Percentiles rank a stretch among this genome's conserved stretches.
Conservation (phyloP, 2,329 filamentous ascomycete species). For the Dissoconium aciculare region DNA sequence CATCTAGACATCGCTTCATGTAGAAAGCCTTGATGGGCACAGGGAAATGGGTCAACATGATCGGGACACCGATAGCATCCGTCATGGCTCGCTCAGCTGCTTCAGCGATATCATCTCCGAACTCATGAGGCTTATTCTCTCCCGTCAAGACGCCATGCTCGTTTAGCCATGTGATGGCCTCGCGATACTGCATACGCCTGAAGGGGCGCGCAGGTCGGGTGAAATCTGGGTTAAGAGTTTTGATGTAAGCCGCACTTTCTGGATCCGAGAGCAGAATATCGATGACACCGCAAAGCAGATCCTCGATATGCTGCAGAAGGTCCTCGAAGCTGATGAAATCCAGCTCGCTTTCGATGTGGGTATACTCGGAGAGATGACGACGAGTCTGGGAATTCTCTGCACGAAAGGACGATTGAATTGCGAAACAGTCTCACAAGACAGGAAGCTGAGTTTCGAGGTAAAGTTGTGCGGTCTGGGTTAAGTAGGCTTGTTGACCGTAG, state of each 20-base stretch:
- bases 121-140: constrained; percentile 74
- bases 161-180: constrained; percentile 87
- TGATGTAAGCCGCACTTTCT: constrained; percentile 55
- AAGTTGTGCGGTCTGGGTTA: constrained; percentile 92
- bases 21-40: constrained; percentile 98
- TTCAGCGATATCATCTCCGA: constrained; percentile 96
- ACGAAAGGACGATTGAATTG: constrained; percentile 96
- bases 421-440: constrained; percentile 87
- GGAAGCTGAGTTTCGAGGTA: constrained; percentile 93
- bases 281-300: constrained; percentile 74
- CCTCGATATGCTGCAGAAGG: constrained; percentile 73
- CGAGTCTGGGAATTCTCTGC: constrained; percentile 92
- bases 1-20: constrained; percentile 77
- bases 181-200: constrained; percentile 83
- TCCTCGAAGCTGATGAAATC: constrained; percentile 92
- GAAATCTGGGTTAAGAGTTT: constrained; percentile 85
- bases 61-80: constrained; percentile 85
- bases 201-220: constrained; percentile 69
- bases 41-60: constrained; percentile 95
- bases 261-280: constrained; percentile 62
- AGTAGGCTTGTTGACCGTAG: constrained; percentile 79
- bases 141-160: constrained; percentile 87
- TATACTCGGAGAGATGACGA: constrained; percentile 90
- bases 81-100: constrained; percentile 95
- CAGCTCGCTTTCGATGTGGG: constrained; percentile 88